Base-by-base conservation (phyloP, 2,329 filamentous ascomycete species). In the Epichloe uncinata region DNA sequence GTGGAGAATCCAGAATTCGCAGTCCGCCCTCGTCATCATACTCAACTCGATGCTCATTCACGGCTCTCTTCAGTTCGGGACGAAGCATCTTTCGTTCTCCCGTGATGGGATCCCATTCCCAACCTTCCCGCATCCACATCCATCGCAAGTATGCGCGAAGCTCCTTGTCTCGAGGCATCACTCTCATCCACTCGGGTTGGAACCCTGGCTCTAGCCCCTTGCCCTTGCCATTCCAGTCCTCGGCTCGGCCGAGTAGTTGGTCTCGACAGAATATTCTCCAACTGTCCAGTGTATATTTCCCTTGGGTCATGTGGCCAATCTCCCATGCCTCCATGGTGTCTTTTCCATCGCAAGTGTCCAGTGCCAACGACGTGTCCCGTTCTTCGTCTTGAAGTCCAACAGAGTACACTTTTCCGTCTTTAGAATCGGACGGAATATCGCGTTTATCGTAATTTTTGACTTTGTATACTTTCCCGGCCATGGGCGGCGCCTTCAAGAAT, bases 241-340 rank as follows among this genome's bases (percentile, higher is more conserved):
- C 63, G 1, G 83, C 79, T n/a, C 81, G 65, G 0, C 81, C 83
- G 7, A 89, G 76, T 22, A 95, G 65, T 34, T 75, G 72, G 62
- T 96, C 90, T 1, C 90, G 79, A 63, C 88, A 95, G 65, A 96
- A 96, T 55, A 96, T 95, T 3, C 90, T 80, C 86, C 88, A 96
- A 60, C 85, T 90, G 65, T 96, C 90, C 45, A 91, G 72, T 0
- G 87, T 85, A 64, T 96, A 96, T 1, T 80, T 74, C 13, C 89
- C 87, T 49, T 87, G 82, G 0, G 87, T 89, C 51, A 96, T 70
- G 63, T 95, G 87, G 0, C 84, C 88, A 52, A 95, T 85, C 60
- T 96, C 90, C 82, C 88, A 94, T 0, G 78, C 76, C 11, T 73
- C 70, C 18, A 45, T 18, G 34, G 56, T 51, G 16, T 51, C 47